Evolutionary conservation across 179 eudicot species (phyloP).

Genomic region (Spergularia azorica): DNA sequence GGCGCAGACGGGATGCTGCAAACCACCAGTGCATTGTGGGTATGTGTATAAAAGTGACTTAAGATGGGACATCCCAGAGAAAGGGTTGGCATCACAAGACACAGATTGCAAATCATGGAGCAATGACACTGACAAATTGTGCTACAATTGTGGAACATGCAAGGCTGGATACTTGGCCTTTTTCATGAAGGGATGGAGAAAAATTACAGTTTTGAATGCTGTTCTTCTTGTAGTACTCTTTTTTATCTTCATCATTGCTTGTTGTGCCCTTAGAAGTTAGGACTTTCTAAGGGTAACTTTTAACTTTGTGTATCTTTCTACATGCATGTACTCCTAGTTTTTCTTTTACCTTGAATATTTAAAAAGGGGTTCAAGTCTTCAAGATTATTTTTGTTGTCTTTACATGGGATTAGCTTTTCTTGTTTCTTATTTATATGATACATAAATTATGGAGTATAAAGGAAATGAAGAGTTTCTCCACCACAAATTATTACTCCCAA

Average conservation of each 20-base stretch:
- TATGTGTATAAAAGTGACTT: conserved; percentile 29
- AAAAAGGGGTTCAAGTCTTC: neutral
- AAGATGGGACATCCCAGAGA: conserved; percentile 31
- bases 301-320: neutral
- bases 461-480: too few species aligned
- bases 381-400: too few species aligned
- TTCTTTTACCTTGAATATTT: neutral
- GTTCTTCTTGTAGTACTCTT: conserved; percentile 33
- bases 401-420: too few species aligned
- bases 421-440: too few species aligned
- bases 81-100: conserved; percentile 26
- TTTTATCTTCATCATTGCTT: conserved; percentile 33
- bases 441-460: too few species aligned
- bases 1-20: conserved; percentile 42
- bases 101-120: conserved; percentile 38
- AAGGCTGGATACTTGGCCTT: conserved; percentile 42
- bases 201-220: conserved; percentile 23
- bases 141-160: conserved; percentile 41
- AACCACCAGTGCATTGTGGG: conserved; percentile 41
- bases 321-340: neutral
- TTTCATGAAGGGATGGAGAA: conserved; percentile 35
- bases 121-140: conserved; percentile 25
- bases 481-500: too few species aligned
- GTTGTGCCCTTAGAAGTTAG: conserved; percentile 32
- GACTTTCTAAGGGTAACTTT: neutral